Percentiles rank a stretch among this genome's conserved stretches.
These are phyloP conservation scores for Marasmius sp. DNA, from an alignment of 1,284 basidiomycete genomes.

Conservation along the genomic window DNA sequence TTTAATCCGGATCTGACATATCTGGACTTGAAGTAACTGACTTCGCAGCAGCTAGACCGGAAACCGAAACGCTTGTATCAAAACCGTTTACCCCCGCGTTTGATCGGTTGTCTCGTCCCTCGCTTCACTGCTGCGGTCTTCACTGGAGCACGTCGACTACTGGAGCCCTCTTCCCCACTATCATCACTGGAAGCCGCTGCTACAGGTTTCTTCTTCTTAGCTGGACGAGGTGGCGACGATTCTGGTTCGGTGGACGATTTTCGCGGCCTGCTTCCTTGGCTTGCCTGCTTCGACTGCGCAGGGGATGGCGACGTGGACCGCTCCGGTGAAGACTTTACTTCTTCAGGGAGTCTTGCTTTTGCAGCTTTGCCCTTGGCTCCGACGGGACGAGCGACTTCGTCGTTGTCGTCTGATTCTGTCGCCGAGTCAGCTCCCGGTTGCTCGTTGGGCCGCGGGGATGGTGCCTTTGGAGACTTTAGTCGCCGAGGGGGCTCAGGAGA, in stretches of 20 bases:
- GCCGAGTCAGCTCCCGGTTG: conserved; percentile 36
- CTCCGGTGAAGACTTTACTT: conserved; percentile 12
- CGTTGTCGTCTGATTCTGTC: conserved; percentile 49
- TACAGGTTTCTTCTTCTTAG: conserved; percentile 44
- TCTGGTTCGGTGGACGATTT: conserved; percentile 39
- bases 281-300: conserved; percentile 16
- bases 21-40: not conserved
- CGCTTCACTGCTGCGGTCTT: conserved; percentile 39
- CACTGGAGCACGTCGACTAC: conserved; percentile 33
- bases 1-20: no score
- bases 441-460: conserved; percentile 11
- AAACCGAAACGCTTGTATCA: conserved; percentile 29
- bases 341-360: conserved; percentile 8
- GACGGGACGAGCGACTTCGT: conserved; percentile 20
- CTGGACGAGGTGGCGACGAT: conserved; percentile 46
- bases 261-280: conserved; percentile 18
- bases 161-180: conserved; percentile 52
- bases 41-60: not conserved
- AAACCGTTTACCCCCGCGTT: conserved; percentile 70
- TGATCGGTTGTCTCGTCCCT: conserved; percentile 69
- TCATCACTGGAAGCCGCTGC: conserved; percentile 44
- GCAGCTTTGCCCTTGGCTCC: conserved; percentile 19
- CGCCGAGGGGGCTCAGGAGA: conserved; percentile 12
- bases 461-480: conserved; percentile 8
- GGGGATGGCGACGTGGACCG: conserved; percentile 18